A percentile compares a stretch with the other conserved stretches of the same genome.
phyloP scores from a whole-genome alignment of 2,329 filamentous ascomycete genomes.

The Dothidotthia symphoricarpi region DNA sequence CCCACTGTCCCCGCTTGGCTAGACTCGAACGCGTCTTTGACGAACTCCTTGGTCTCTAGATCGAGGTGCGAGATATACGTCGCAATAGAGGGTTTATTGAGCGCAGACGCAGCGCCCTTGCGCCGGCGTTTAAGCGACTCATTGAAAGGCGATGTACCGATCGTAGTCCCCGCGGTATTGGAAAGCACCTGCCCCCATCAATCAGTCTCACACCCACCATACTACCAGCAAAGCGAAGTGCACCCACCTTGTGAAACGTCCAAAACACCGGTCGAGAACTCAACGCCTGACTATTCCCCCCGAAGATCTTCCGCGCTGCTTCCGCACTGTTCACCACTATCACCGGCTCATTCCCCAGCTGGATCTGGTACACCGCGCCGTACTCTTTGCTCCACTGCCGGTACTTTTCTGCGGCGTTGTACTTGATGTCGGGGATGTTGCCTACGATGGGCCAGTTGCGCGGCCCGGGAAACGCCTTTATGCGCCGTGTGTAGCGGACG shows the following conservation, averaged over 20 bases:
- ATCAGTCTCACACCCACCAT: background rate
- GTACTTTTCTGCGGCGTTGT: slow-evolving; percentile 46
- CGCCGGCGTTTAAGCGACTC: slow-evolving; percentile 63
- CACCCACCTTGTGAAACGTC: slow-evolving; percentile 47
- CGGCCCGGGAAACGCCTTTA: slow-evolving; percentile 43
- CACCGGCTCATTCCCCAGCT: slow-evolving; percentile 47
- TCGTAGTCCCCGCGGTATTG: slow-evolving; percentile 65
- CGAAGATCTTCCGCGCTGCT: slow-evolving; percentile 44
- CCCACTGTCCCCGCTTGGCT: slow-evolving; percentile 55
- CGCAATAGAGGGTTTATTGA: slow-evolving; percentile 64
- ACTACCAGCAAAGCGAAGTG: no score
- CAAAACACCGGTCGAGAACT: slow-evolving; percentile 47
- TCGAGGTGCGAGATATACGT: slow-evolving; percentile 64
- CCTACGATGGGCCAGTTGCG: slow-evolving; percentile 43
- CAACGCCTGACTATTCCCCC: slow-evolving; percentile 44
- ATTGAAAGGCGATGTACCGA: slow-evolving; percentile 66
- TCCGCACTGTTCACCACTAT: slow-evolving; percentile 47
- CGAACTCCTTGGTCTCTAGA: slow-evolving; percentile 61
- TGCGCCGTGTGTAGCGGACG: slow-evolving; percentile 33
- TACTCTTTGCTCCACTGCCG: slow-evolving; percentile 45
- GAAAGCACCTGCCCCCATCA: slow-evolving; percentile 53
- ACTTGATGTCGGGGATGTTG: slow-evolving; percentile 45
- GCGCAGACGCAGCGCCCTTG: slow-evolving; percentile 64
- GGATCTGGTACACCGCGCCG: slow-evolving; percentile 48
- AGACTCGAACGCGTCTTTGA: slow-evolving; percentile 60